Evolutionary conservation across 2,329 filamentous ascomycete species (phyloP), one percentile per base, ranked within the genome.

Genomic region (Apiospora aurea): DNA sequence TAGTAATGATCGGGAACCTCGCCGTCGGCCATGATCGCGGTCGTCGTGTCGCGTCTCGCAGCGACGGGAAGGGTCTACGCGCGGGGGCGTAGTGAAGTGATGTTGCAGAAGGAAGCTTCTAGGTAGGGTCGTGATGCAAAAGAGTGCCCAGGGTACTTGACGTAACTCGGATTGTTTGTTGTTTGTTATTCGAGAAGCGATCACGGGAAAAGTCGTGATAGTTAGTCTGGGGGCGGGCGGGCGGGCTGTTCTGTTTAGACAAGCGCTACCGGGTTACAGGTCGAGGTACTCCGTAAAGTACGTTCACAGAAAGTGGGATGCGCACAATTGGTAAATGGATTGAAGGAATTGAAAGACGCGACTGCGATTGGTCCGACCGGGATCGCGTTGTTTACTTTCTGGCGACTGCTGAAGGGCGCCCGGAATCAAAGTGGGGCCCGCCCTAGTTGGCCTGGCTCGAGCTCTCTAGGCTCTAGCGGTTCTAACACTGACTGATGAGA

Each of bases 1-100:
- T 88, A 85, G 80, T 86, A 91, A 41, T 81, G 79, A 71, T 87
- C 85, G 49, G 85, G 81, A 57, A 82, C 75, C 64, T 84, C 82
- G 71, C 78, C 78, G 72, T 77, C 79, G 77, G 47, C 66, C 66
- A 68, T 68, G 66, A 4, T 68, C 14, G 44, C 57, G 57, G 57
- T 41, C 41, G 34, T 8, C 1, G 10, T 1, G 57, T 64, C 57
- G 57, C 57, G 57, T 64, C 57, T 64, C 34, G 57, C 10, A 41
- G 8, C 34, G 34, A 41, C 34, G 18, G 21, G 16, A 34, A 64
- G 57, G 10, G n/a, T 26, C 7, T 68, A 29, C 44, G 66, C 66
- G 66, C 66, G 29, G 66, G 61, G 38, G 66, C n/a, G 43, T 18
- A 46, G 41, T 68, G 16, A 64, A 64, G 34, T 41, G 18, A 64